These are phyloP conservation scores for Rhodotorula paludigena DNA, from an alignment of 768 basidiomycete genomes.

Conservation along the genomic window DNA sequence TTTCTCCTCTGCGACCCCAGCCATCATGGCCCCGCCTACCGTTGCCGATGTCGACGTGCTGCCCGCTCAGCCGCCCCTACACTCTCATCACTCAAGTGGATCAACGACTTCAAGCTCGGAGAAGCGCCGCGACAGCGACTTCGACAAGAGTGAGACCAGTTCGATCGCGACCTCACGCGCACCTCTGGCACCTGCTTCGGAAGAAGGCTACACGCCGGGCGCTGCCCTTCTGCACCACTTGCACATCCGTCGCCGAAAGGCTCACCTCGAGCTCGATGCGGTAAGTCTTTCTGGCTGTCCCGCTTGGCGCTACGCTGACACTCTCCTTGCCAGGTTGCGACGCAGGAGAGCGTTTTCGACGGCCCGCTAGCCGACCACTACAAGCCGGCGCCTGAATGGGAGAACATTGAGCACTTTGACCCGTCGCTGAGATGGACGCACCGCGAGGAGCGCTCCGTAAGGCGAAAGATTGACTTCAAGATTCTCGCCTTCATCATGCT, in stretches of 20 bases:
- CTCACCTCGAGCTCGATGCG: constrained; percentile 13
- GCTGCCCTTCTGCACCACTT: constrained; percentile 18
- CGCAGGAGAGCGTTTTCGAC: constrained; percentile 30
- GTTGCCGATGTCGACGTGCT: no score
- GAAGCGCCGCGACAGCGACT: background rate
- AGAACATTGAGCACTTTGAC: constrained; percentile 44
- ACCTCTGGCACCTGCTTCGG: constrained; percentile 13
- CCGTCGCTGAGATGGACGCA: constrained; percentile 47
- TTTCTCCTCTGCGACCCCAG: no score
- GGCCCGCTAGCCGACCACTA: constrained; percentile 26
- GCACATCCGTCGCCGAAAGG: background rate
- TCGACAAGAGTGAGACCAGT: constrained; percentile 3
- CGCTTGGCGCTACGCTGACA: background rate
- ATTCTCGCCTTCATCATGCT: constrained; percentile 45
- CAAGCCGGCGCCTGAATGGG: constrained; percentile 18
- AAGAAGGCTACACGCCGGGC: constrained; percentile 2
- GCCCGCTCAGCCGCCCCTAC: constrained; percentile 3
- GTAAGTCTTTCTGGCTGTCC: constrained; percentile 1
- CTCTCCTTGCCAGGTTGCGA: constrained; percentile 21
- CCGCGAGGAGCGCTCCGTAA: constrained; percentile 43
- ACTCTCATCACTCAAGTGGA: background rate
- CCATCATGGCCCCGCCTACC: no score
- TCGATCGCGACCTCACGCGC: constrained; percentile 11
- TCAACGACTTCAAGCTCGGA: background rate
- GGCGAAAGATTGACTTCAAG: constrained; percentile 43